Percentiles rank a stretch among this genome's conserved stretches.
These are phyloP conservation scores for Theileria sp. DNA, from an alignment of 169 alveolate genomes.

Conservation along the genomic window DNA sequence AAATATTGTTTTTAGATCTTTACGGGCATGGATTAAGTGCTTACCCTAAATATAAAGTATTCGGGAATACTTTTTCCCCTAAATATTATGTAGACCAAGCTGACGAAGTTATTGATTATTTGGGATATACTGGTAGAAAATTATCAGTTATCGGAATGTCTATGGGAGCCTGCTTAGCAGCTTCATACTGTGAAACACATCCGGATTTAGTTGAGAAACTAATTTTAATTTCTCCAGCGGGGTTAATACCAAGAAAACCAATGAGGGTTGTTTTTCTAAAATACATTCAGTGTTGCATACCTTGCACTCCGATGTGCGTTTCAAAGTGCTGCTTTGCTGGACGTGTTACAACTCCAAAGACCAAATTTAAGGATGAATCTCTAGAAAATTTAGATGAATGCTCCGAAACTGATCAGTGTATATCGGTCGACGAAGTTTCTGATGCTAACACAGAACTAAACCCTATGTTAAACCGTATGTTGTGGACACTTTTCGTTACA, in stretches of 20 bases:
- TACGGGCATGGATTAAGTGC: constrained; percentile 80
- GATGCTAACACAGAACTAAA: constrained; percentile 30
- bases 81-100: constrained; percentile 75
- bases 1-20: constrained; percentile 47
- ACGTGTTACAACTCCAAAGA: not conserved
- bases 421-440: constrained; percentile 15
- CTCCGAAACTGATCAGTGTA: constrained; percentile 3
- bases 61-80: constrained; percentile 67
- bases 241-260: constrained; percentile 69
- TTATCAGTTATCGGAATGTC: constrained; percentile 75
- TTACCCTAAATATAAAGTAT: constrained; percentile 70
- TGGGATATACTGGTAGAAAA: constrained; percentile 55
- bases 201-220: constrained; percentile 72
- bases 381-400: not conserved
- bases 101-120: constrained; percentile 66
- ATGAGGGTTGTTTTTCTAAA: constrained; percentile 48
- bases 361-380: not conserved
- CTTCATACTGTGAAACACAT: constrained; percentile 69
- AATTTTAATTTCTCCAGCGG: constrained; percentile 77
- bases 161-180: constrained; percentile 78
- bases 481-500: constrained; percentile 75
- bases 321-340: constrained; percentile 47
- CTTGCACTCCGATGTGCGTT: constrained; percentile 36
- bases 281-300: constrained; percentile 68
- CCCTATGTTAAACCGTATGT: constrained; percentile 61